Base-by-base conservation (phyloP, 2,329 filamentous ascomycete species). In the Alternaria infectoria region DNA sequence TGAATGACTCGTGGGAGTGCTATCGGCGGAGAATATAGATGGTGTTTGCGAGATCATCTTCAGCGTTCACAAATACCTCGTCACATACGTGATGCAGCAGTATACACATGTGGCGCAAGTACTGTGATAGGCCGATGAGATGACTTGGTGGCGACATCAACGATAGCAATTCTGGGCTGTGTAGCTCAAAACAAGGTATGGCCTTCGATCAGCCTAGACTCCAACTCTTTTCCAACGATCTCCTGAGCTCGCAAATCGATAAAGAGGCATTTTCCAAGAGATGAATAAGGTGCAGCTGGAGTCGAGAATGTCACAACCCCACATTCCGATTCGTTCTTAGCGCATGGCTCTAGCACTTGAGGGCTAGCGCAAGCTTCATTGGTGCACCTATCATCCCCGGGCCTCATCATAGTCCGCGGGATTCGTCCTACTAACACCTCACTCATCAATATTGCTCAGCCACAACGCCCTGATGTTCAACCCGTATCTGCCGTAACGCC, bases 401-500 rank as follows among this genome's bases (percentile, higher is more conserved):
- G 28, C 30, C 1, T 36, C 44, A 47, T 26, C 43, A 28, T 44
- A 2, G 46, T 12, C 30, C 52, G 52, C 23, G 49, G 25, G 30
- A 30, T 13, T 12, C 7, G 54, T 57, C 11, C 36, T 15, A 52
- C 50, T 15, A 32, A 44, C 61, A 25, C 25, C 25, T 25, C 30
- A 32, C 55, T 62, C 56, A 55, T 59, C 59, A 55, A 58, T 57
- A 58, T 15, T 57, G 43, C 64, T 65, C 60, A 64, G 62, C 63
- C 61, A 64, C 25, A 47, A 51, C 32, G 44, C 54, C 50, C 17
- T 57, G 17, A 43, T 21, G 44, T 15, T 47, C 54, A 40, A 43
- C 23, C 45, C 17, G 56, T 43, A 23, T 56, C n/a, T 25, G 49
- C 40, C 51, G 54, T 5, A n/a, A 19, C 55, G 54, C 61, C 55